Base-by-base conservation (phyloP, 257 asterid species). In the Ajuga chamaepitys region DNA sequence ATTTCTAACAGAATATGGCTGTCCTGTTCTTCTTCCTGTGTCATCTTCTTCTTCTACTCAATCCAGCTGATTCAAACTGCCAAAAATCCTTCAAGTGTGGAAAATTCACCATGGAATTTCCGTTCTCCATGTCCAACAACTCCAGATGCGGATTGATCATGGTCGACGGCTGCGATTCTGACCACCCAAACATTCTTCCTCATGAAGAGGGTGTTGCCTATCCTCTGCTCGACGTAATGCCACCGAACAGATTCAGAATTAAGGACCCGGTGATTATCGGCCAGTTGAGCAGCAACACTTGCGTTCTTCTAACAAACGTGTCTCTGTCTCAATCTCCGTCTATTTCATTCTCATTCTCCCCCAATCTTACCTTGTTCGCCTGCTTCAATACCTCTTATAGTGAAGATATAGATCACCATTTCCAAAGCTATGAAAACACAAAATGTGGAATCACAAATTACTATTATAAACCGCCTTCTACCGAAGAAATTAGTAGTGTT, bases 121-220 rank as follows among this genome's bases (percentile, higher is more conserved):
- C 94, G 8, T 68, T 73, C 72, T 3, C 70, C 22, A 13, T 28
- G 37, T 1, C 2, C 3, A 3, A 25, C 9, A 16, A n/a, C 4
- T 46, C 70, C 0, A 11, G 28, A 0, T 83, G 89, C 12, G 89
- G 89, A 14, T 57, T 81, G 44, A 26, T 72, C 74, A 12, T n/a
- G 28, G 51, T 81, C 22, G 37, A 66, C 13, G 67, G 82, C 52
- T 5, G 37, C 9, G 4, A 0, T 9, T 2, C 11, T 0, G n/a
- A 22, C n/a, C 0, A 8, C 35, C 87, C 83, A 46, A 25, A 0
- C 18, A 10, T 80, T 20, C 67, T 60, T 34, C 54, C 78, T 0
- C 25, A 25, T 9, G 6, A 9, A 12, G 41, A 24, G 4, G 68
- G 71, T 0, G 14, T 5, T 4, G 62, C 9, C 66, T 70, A 20